Evolutionary conservation across 768 basidiomycete species (phyloP).

Genomic region (Coprinopsis strossmayeri): DNA sequence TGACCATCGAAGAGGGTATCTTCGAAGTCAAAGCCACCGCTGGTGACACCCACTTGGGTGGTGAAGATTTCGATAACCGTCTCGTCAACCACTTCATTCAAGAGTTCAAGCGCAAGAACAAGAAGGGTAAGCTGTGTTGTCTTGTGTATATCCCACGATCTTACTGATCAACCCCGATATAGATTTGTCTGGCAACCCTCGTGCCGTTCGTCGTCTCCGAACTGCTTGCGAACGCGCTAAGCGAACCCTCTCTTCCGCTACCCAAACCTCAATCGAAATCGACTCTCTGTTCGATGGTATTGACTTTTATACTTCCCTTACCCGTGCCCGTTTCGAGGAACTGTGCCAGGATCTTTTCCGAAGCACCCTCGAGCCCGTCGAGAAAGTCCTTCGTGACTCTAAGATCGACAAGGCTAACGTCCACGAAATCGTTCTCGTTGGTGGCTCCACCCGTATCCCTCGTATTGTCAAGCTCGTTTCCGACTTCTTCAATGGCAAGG

Average conservation of each 20-base stretch:
- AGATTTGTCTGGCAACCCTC: conserved; percentile 88
- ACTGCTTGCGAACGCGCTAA: conserved; percentile 99
- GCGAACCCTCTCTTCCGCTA: conserved; percentile 94
- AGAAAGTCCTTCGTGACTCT: conserved; percentile 96
- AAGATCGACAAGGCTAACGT: conserved; percentile 97
- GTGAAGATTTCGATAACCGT: conserved; percentile 97
- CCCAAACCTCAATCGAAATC: conserved; percentile 96
- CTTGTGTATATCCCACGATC: background rate
- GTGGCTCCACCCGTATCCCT: conserved; percentile 98
- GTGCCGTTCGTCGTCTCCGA: conserved; percentile 94
- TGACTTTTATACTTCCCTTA: conserved; percentile 97
- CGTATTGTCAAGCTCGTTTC: conserved; percentile 96
- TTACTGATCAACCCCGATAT: background rate
- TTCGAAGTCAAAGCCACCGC: conserved; percentile 98
- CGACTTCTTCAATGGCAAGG: conserved; percentile 98
- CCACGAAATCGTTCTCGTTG: conserved; percentile 96
- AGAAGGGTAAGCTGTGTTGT: conserved; percentile 58
- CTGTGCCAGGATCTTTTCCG: conserved; percentile 95
- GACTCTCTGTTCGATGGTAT: conserved; percentile 97
- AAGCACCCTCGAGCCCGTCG: conserved; percentile 88
- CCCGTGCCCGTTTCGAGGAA: conserved; percentile 97
- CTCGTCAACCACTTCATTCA: conserved; percentile 96
- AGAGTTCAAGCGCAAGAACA: conserved; percentile 97
- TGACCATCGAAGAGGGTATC: conserved; percentile 96
- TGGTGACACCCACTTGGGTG: conserved; percentile 97